Base-by-base conservation (phyloP, 352 stramenopile genomes). In the Phytophthora pisi region DNA sequence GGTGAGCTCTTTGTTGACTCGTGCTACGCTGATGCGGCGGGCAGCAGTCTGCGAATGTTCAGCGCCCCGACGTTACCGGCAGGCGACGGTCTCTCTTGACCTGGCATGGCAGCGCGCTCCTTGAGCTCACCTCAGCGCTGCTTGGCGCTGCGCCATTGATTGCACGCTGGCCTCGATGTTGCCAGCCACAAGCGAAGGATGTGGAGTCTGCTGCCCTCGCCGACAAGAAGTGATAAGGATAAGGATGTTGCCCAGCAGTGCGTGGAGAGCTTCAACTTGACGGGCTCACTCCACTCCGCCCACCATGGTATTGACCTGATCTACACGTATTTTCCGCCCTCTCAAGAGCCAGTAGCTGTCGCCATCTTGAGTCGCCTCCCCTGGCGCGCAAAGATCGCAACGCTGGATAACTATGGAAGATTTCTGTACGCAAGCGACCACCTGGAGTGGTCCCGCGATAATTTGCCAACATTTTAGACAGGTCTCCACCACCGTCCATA, bases 1-100 rank as follows among this genome's bases (percentile, higher is more conserved):
- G 28, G 28, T 34, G 28, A 16, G 13, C 40, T n/a, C n/a, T 46
- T 46, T 9, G 52, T 51, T 28, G 50, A 51, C 54, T 45, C 38
- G 49, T 58, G 53, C 36, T 58, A 54, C 24, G 53, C 40, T 53
- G 30, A 13, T 5, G 4, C n/a, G 42, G 13, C 34, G 30, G 16
- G 11, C 13, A 26, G 36, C 40, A 47, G n/a, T 66, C 58, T 49
- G 40, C 43, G 47, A 68, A 61, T 56, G 57, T 57, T 72, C 68
- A 75, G 68, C 40, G 38, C 13, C 23, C n/a, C 6, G 46, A 51
- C 57, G 61, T 71, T 75, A 62, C 53, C 42, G 7, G 45, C 28
- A 42, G 24, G 50, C 56, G 51, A 66, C 60, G 50, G 66, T 30
- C 54, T 70, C 54, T 18, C 24, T 51, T 47, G 7, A 26, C 28